Conservation (phyloP, 2,329 filamentous ascomycete species). For the Penicillium frequentans region DNA sequence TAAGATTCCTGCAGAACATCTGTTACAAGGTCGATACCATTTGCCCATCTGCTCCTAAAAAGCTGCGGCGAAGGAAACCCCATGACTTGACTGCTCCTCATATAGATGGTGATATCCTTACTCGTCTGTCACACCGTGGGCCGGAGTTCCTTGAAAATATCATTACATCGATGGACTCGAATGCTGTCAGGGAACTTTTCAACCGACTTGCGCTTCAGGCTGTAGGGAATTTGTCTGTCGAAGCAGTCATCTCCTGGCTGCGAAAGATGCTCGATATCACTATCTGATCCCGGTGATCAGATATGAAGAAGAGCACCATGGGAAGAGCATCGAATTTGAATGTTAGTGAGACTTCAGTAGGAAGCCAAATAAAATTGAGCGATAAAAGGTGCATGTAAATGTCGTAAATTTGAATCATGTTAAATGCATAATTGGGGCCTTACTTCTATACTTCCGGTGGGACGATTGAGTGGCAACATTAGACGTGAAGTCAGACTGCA, state of each 20-base stretch:
- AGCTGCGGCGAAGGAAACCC: constrained; percentile 26
- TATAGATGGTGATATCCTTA: constrained; percentile 66
- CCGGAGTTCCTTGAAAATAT: constrained; percentile 31
- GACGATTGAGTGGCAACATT: constrained; percentile 8
- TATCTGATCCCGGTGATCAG: neutral
- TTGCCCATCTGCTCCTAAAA: constrained; percentile 50
- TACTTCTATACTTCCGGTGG: neutral
- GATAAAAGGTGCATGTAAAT: neutral
- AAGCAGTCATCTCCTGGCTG: constrained; percentile 8
- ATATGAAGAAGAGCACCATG: neutral
- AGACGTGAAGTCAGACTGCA: constrained; percentile 19
- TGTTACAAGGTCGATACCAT: constrained; percentile 51
- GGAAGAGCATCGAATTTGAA: neutral
- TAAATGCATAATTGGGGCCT: neutral
- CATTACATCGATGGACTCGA: constrained; percentile 21
- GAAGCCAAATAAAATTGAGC: neutral
- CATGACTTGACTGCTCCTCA: constrained; percentile 52
- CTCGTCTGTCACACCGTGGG: constrained; percentile 52
- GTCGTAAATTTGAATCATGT: neutral
- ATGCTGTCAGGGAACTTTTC: neutral
- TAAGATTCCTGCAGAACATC: constrained; percentile 73
- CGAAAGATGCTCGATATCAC: constrained; percentile 1
- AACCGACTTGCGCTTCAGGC: neutral
- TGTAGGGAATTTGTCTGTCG: neutral
- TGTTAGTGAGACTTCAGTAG: neutral